A percentile compares a stretch with the other conserved stretches of the same genome.
Evolutionary conservation across 176 grass and related monocot species (phyloP).

Genomic region (Hyparrhenia diplandra): DNA sequence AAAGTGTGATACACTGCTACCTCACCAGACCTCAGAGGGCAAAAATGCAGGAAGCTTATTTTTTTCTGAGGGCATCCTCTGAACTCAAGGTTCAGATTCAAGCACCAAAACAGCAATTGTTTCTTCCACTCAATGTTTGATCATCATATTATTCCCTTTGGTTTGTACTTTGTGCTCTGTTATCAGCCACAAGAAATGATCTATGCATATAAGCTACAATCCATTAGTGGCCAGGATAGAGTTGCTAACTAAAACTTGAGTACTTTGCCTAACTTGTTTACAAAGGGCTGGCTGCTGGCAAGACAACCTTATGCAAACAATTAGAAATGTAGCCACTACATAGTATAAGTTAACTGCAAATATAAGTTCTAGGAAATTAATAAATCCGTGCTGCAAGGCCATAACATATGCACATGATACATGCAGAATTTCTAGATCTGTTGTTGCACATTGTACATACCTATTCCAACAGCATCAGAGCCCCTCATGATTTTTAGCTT

Average conservation of each 20-base stretch:
- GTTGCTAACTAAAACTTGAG: not conserved
- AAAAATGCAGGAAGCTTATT: no score
- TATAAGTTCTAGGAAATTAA: not conserved
- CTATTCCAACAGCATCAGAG: constrained; percentile 59
- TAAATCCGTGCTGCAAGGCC: not conserved
- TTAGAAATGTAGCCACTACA: not conserved
- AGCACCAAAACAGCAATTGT: no score
- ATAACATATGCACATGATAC: not conserved
- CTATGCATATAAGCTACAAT: not conserved
- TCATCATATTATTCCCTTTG: not conserved
- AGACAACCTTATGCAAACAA: no score
- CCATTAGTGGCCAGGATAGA: not conserved
- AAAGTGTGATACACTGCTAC: not conserved
- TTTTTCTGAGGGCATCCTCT: no score
- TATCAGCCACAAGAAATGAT: not conserved
- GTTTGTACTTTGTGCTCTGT: not conserved
- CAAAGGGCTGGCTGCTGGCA: no score
- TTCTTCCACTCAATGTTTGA: no score
- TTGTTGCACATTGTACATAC: constrained; percentile 9
- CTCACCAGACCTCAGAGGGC: not conserved
- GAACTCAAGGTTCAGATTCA: no score
- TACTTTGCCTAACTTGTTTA: no score
- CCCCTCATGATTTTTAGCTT: constrained; percentile 72
- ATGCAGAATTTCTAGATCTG: not conserved
- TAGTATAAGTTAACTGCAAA: not conserved